Evolutionary conservation across 495 filamentous ascomycete species (phyloP).

Genomic region (Staphylotrichum longicolle): DNA sequence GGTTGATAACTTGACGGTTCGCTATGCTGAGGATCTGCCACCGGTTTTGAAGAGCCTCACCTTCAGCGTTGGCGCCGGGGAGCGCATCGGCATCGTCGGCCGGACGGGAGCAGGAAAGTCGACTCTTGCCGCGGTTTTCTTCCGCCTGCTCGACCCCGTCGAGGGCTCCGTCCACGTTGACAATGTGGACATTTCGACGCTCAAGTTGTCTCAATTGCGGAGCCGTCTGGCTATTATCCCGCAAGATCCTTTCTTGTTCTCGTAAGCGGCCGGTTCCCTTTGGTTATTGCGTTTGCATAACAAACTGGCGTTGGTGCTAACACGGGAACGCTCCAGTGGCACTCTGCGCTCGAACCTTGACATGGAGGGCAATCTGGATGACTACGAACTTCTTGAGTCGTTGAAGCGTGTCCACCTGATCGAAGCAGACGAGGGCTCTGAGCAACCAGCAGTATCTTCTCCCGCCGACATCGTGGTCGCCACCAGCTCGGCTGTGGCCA

Average conservation of each 20-base stretch:
- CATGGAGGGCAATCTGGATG: slow-evolving; percentile 51
- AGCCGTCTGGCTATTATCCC: slow-evolving; percentile 53
- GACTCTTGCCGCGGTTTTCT: slow-evolving; percentile 45
- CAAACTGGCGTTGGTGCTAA: not conserved
- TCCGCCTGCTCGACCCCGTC: slow-evolving; percentile 49
- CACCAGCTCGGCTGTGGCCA: not conserved
- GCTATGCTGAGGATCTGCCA: slow-evolving; percentile 42
- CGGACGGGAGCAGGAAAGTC: slow-evolving; percentile 52
- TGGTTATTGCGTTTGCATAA: not conserved
- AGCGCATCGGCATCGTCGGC: slow-evolving; percentile 51
- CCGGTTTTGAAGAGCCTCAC: slow-evolving; percentile 45
- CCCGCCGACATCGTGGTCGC: not conserved
- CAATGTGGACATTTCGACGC: slow-evolving; percentile 47
- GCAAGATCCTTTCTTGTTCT: slow-evolving; percentile 55
- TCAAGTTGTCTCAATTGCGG: slow-evolving; percentile 50
- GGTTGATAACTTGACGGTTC: slow-evolving; percentile 41
- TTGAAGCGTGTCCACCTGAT: slow-evolving; percentile 27
- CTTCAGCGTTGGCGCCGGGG: slow-evolving; percentile 40
- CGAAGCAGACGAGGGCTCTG: slow-evolving; percentile 11
- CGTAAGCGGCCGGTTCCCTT: slow-evolving; percentile 19
- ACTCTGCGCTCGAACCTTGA: slow-evolving; percentile 54
- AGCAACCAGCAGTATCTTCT: not conserved
- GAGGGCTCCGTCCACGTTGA: slow-evolving; percentile 49
- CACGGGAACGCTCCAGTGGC: slow-evolving; percentile 27
- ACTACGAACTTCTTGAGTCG: slow-evolving; percentile 39